phyloP scores from a whole-genome alignment of 2,329 filamentous ascomycete species.

The Hypoxylon sp. region DNA sequence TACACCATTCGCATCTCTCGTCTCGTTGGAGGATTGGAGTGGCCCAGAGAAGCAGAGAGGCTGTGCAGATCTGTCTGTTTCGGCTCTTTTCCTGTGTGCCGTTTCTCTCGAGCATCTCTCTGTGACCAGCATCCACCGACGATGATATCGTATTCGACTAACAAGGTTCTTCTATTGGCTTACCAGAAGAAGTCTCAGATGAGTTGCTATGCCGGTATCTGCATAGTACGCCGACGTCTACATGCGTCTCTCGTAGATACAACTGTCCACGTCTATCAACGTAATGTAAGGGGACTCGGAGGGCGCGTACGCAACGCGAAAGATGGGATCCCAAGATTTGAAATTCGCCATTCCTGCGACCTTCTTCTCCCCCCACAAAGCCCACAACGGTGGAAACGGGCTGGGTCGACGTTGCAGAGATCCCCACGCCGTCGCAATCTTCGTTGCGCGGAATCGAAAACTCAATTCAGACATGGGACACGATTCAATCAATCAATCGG shows the following conservation, averaged over 20 bases:
- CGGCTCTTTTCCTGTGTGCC: slow-evolving; percentile 4
- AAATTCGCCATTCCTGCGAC: neutral
- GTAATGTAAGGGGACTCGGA: slow-evolving; percentile 1
- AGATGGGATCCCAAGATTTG: slow-evolving; percentile 6
- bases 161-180: slow-evolving; percentile 7
- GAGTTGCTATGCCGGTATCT: too few species aligned
- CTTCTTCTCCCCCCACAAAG: slow-evolving; percentile 25
- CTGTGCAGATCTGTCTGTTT: slow-evolving; percentile 19
- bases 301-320: slow-evolving; percentile 20
- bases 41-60: slow-evolving; percentile 6
- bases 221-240: too few species aligned
- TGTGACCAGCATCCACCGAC: slow-evolving; percentile 16
- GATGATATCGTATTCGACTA: slow-evolving; percentile 1
- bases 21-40: slow-evolving; percentile 14
- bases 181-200: slow-evolving; percentile 1
- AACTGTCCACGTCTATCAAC: neutral
- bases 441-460: slow-evolving; percentile 21
- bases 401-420: slow-evolving; percentile 13
- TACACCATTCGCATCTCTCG: neutral
- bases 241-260: slow-evolving; percentile 5
- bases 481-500: slow-evolving; percentile 27
- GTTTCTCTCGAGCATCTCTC: slow-evolving; percentile 14
- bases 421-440: slow-evolving; percentile 14
- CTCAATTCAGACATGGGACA: slow-evolving; percentile 21
- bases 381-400: too few species aligned